Base-by-base conservation (phyloP, 2,329 filamentous ascomycete genomes). In the Stagonosporopsis vannaccii region DNA sequence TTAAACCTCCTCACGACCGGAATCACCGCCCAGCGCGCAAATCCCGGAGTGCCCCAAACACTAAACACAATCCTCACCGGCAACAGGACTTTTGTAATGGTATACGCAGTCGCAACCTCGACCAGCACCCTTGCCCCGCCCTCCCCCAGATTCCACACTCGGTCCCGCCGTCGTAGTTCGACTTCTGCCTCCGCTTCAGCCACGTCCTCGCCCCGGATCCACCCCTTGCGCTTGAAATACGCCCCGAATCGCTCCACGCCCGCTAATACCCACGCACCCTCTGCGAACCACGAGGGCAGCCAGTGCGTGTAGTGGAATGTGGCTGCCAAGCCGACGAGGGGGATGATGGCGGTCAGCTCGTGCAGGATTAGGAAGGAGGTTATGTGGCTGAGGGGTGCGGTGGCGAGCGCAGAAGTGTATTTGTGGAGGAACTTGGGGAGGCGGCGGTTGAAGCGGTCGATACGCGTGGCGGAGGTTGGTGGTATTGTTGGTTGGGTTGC, bases 21-120 rank as follows among this genome's bases (percentile, higher is more conserved):
- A 1, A 69, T 40, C 11, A 75, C 67, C 1, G 70, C 67, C 60
- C 62, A 63, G 47, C 60, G 79, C 26, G 93, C 93, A 81, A 98
- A 96, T 90, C 91, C 96, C 4, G 95, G 95, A 42, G 95, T 97
- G 13, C 85, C 89, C 91, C 90, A 96, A 4, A 96, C 84, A 77
- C 93, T 97, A 6, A 86, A 77, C 23, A 89, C 79, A 59, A 99
- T 85, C 64, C 95, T 84, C 12, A 90, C 68, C 0, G 95, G 92
- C 61, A 99, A 75, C 56, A 98, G 71, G 15, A 87, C 87, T 78
- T 99, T 99, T 1, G 92, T 96, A 60, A 97, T 84, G 0, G 92
- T 90, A 80, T 95, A 99, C 5, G 95, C 93, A 19, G 95, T 89
- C 22, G 91, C 95, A 61, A 98, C 85, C 76, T 88, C 86, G 20